phyloP scores from a whole-genome alignment of 306 rosid genomes.

The Purshia tridentata region DNA sequence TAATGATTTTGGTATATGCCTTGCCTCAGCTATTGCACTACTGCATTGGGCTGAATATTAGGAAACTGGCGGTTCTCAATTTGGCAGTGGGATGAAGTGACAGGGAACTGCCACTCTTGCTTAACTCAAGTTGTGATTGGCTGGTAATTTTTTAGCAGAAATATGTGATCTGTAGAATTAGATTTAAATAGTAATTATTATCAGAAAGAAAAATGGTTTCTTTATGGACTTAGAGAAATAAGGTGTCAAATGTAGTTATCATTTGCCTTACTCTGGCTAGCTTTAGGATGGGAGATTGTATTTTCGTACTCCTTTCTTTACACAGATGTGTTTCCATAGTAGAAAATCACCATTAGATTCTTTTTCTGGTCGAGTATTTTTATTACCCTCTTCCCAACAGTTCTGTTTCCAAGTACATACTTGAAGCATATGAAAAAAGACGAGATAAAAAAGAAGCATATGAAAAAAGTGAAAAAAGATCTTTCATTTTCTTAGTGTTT shows the following conservation, averaged over 20 bases:
- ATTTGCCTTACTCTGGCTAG: background rate
- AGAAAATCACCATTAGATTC: background rate
- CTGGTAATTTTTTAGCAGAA: background rate
- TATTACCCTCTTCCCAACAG: background rate
- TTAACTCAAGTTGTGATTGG: background rate
- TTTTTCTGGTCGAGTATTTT: background rate
- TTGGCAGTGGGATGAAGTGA: background rate
- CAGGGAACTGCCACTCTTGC: slow-evolving; percentile 7
- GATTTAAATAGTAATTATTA: background rate
- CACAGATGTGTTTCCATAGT: background rate
- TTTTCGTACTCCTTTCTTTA: background rate
- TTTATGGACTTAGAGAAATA: slow-evolving; percentile 5
- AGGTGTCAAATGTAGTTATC: background rate
- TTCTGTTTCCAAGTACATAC: background rate
- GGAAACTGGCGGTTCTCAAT: background rate
- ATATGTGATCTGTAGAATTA: background rate
- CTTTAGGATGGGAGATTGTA: background rate
- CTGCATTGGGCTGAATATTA: slow-evolving; percentile 3
- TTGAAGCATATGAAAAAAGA: background rate
- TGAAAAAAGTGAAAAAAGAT: too few relatives aligned
- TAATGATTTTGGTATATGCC: background rate
- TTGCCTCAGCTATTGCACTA: slow-evolving; percentile 1
- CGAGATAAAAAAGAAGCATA: too few relatives aligned
- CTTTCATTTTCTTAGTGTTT: background rate
- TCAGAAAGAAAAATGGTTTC: background rate